These are phyloP conservation scores for Cutaneotrichosporon sp. DNA, from an alignment of 1,284 basidiomycete genomes.

Conservation along the genomic window DNA sequence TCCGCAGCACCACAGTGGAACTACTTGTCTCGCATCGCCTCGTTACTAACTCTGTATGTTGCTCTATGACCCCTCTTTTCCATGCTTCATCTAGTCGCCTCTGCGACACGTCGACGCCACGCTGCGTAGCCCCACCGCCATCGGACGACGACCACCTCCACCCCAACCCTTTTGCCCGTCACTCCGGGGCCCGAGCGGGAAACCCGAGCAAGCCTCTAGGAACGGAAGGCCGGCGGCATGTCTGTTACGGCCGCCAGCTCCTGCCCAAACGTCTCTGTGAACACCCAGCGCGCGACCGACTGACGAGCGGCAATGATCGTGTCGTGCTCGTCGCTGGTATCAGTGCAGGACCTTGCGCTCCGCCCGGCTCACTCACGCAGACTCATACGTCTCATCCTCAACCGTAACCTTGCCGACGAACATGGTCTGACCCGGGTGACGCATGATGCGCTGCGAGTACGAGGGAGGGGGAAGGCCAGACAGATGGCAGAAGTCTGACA, in stretches of 20 bases:
- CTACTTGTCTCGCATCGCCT: too few relatives aligned
- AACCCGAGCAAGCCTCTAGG: background rate
- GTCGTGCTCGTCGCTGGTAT: background rate
- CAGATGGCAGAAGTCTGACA: constrained; percentile 23
- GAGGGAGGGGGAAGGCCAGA: constrained; percentile 12
- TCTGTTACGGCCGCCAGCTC: constrained; percentile 2
- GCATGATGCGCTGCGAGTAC: constrained; percentile 20
- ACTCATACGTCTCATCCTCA: constrained; percentile 21
- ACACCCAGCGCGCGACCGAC: constrained; percentile 26
- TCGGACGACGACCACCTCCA: background rate
- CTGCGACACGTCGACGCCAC: too few relatives aligned
- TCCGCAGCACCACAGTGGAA: too few relatives aligned
- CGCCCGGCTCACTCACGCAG: constrained; percentile 1
- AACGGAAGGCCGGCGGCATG: background rate
- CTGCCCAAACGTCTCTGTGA: constrained; percentile 29
- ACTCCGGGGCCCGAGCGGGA: background rate
- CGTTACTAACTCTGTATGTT: too few relatives aligned
- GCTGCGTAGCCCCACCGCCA: too few relatives aligned
- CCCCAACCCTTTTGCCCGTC: background rate
- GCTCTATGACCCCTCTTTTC: too few relatives aligned
- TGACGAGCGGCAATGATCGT: constrained; percentile 25
- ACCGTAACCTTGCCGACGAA: constrained; percentile 25
- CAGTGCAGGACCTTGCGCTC: background rate
- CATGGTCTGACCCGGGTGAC: constrained; percentile 1
- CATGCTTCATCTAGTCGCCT: too few relatives aligned